Base-by-base conservation (phyloP, 2,329 filamentous ascomycete genomes). In the Monosporascus sp. region DNA sequence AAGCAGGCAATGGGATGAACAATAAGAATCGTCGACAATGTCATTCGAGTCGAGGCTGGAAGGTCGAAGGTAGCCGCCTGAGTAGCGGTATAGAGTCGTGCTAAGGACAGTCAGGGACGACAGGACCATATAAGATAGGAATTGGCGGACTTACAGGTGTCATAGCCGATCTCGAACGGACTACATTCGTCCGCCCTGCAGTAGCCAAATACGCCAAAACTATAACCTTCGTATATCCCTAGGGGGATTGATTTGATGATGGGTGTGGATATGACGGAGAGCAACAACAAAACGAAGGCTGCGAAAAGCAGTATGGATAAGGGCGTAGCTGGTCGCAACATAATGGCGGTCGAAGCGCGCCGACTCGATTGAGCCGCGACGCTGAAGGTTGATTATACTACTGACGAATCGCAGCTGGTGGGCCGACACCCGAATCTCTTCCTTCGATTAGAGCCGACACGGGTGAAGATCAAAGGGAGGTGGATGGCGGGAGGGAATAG, bases 121-220 rank as follows among this genome's bases (percentile, higher is more conserved):
- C 24, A 36, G 39, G 15, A 36, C 55, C 52, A 41, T 47, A 37
- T 11, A 39, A 14, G 25, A 24, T 11, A 41, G 27, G 24, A 51
- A 20, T 18, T 56, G 54, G 52, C 51, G 51, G 42, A 79, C 85
- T 63, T 76, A 96, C 91, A 81, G 60, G 86, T 86, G 66, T 88
- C 84, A 72, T 97, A 99, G 67, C 93, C 94, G 62, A 99, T 82
- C 67, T 86, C 82, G 59, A 93, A 83, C 41, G 77, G 75, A 64
- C 82, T 89, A 71, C 94, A 97, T 54, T 68, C 68, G 55, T 75
- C 70, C 39, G 73, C 75, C 59, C 83, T 78, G 72, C 94, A 99
- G 65, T 84, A 96, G 25, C 94, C 94, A 74, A 97, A 93, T 48
- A 97, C 92, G 48, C 94, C 94, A 76, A 95, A 97, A 60, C 85